Evolutionary conservation across 345 rosid genomes (phyloP).

Genomic region (Linum lewisii): DNA sequence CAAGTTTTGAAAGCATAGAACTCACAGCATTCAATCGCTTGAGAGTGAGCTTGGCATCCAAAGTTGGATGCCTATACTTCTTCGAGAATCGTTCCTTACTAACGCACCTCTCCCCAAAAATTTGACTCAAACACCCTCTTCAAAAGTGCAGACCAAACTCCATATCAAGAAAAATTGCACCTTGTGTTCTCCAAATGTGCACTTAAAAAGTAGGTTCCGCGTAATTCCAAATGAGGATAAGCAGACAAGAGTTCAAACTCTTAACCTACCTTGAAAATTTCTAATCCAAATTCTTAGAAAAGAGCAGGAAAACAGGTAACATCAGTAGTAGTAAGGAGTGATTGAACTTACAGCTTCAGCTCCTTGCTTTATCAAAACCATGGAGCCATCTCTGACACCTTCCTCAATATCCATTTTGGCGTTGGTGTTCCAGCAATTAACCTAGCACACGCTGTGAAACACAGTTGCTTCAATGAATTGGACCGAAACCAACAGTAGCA

Average conservation of each 20-base stretch:
- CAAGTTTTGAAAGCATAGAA: conserved; percentile 5
- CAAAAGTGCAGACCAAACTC: conserved; percentile 1
- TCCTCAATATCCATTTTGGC: conserved; percentile 8
- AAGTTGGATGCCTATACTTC: conserved; percentile 84
- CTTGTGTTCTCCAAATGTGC: too few species aligned
- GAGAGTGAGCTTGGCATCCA: conserved; percentile 76
- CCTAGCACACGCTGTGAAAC: neutral
- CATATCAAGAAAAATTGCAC: neutral
- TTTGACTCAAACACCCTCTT: conserved; percentile 78
- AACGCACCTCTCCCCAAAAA: conserved; percentile 60
- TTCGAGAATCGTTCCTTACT: conserved; percentile 90
- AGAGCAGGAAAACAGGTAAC: neutral
- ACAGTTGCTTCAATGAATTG: too few species aligned
- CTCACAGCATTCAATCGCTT: conserved; percentile 86
- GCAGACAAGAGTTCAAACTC: too few species aligned
- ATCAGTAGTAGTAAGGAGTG: neutral
- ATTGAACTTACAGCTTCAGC: conserved; percentile 23
- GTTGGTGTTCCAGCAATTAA: neutral
- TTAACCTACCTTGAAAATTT: too few species aligned
- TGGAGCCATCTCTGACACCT: conserved; percentile 14
- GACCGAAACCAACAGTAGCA: neutral
- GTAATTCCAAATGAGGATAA: neutral
- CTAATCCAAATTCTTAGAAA: neutral
- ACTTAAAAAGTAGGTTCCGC: neutral
- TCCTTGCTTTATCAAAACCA: conserved; percentile 23